Percentiles rank a stretch among this genome's conserved stretches.
Evolutionary conservation across 768 basidiomycete genomes (phyloP).

Genomic region (Rhodocollybia butyracea): DNA sequence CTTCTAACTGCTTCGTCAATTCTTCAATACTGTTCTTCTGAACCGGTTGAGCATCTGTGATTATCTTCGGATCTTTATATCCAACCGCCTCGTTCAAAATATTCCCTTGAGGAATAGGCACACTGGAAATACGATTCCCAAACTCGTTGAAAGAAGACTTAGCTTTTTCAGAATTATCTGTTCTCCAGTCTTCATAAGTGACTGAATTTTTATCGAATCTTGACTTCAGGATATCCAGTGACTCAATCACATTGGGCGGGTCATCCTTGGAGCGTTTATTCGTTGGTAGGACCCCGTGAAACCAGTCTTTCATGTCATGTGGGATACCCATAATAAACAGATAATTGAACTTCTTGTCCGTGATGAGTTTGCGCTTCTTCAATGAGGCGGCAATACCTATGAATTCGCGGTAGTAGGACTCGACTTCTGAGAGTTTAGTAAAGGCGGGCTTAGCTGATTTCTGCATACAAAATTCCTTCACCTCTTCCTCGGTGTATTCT

Average conservation of each 20-base stretch:
- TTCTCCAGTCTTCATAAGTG: conserved; percentile 6
- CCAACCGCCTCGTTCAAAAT: not conserved
- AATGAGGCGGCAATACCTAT: conserved; percentile 8
- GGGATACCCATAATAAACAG: conserved; percentile 14
- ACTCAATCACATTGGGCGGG: conserved; percentile 2
- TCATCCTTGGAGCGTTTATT: conserved; percentile 3
- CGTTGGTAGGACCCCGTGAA: not conserved
- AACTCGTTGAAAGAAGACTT: not conserved
- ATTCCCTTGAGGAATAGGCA: too few species aligned
- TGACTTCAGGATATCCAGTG: not conserved
- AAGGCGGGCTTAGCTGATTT: conserved; percentile 8
- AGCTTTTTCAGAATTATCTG: not conserved
- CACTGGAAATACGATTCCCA: not conserved
- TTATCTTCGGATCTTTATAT: not conserved
- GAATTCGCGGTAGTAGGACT: conserved; percentile 8
- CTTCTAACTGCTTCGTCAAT: not conserved
- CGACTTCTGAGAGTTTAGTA: not conserved
- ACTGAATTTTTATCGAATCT: conserved; percentile 12
- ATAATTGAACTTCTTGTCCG: not conserved
- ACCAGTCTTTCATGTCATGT: conserved; percentile 8
- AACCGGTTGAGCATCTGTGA: too few species aligned
- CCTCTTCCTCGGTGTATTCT: not conserved
- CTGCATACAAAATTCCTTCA: conserved; percentile 4
- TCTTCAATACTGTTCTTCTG: not conserved
- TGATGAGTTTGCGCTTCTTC: conserved; percentile 6